These are phyloP conservation scores for Glycine latifolia DNA, from an alignment of 306 rosid genomes.

Conservation along the genomic window DNA sequence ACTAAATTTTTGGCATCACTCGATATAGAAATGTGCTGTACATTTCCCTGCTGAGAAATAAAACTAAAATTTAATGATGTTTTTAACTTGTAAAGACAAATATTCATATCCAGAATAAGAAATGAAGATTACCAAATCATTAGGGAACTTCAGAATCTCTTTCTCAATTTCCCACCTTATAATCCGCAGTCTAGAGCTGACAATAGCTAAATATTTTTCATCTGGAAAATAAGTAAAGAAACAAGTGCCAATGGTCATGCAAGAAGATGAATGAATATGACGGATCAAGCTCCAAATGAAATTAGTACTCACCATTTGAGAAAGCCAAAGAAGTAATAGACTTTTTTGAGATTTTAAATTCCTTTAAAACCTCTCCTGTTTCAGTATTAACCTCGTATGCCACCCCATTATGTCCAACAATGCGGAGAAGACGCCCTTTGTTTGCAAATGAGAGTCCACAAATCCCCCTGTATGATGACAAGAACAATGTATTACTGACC, in stretches of 20 bases:
- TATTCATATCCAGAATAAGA: conserved; percentile 36
- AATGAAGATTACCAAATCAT: conserved; percentile 51
- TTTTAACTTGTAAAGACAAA: conserved; percentile 27
- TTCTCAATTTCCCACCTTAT: conserved; percentile 57
- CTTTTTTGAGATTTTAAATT: conserved; percentile 61
- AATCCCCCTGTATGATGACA: conserved; percentile 54
- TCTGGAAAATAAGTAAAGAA: conserved; percentile 51
- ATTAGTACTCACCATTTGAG: conserved; percentile 59
- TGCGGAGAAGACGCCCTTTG: conserved; percentile 50
- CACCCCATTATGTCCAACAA: conserved; percentile 59
- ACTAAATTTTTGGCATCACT: conserved; percentile 57
- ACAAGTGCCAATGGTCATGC: conserved; percentile 34
- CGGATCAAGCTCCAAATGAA: conserved; percentile 29
- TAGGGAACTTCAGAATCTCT: conserved; percentile 55
- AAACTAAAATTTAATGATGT: conserved; percentile 38
- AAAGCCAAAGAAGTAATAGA: conserved; percentile 57
- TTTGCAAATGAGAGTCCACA: conserved; percentile 61
- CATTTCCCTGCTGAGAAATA: conserved; percentile 46
- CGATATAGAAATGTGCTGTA: conserved; percentile 54
- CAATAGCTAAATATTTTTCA: conserved; percentile 57
- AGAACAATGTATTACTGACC: conserved; percentile 12
- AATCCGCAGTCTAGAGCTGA: conserved; percentile 54
- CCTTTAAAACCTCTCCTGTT: conserved; percentile 54
- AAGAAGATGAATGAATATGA: conserved; percentile 22
- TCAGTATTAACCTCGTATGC: conserved; percentile 53